Conservation (phyloP, 2,329 filamentous ascomycete genomes). For the Colletotrichum caudatum region DNA sequence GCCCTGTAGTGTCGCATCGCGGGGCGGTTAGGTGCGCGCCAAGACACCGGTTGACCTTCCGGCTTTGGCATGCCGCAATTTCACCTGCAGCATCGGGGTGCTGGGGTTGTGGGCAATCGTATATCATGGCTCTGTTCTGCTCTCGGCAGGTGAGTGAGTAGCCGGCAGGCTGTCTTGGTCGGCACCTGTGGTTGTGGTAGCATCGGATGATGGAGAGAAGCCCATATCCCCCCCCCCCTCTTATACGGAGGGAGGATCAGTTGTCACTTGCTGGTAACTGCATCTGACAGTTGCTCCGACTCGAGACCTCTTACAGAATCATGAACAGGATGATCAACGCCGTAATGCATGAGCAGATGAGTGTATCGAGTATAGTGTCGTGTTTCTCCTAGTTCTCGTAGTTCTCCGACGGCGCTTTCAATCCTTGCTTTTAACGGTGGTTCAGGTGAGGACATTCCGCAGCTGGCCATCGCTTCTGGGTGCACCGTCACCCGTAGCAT, state of each 20-base stretch:
- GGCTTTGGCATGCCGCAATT: conserved; percentile 8
- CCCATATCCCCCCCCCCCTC: too few species aligned
- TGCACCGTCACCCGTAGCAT: background rate
- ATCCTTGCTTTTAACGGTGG: too few species aligned
- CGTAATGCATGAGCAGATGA: background rate
- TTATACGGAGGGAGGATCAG: background rate
- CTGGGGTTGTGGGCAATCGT: background rate
- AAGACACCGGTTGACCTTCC: conserved; percentile 20
- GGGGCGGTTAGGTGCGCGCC: conserved; percentile 11
- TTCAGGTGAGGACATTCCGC: background rate
- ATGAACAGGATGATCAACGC: background rate
- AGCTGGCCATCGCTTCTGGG: background rate
- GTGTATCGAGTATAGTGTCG: background rate
- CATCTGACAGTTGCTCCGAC: too few species aligned
- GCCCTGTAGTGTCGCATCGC: conserved; percentile 17
- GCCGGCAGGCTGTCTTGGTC: background rate
- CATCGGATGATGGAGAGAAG: background rate
- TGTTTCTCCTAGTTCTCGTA: background rate
- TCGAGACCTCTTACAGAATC: background rate
- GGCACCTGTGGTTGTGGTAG: background rate
- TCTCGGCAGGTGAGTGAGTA: background rate
- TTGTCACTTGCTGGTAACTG: background rate
- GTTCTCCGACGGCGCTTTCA: background rate
- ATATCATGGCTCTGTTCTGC: too few species aligned
- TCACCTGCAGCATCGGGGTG: conserved; percentile 5